Evolutionary conservation across 2,329 filamentous ascomycete genomes (phyloP), one percentile per base, ranked within the genome.

Genomic region (Teratosphaeriaceae sp.): DNA sequence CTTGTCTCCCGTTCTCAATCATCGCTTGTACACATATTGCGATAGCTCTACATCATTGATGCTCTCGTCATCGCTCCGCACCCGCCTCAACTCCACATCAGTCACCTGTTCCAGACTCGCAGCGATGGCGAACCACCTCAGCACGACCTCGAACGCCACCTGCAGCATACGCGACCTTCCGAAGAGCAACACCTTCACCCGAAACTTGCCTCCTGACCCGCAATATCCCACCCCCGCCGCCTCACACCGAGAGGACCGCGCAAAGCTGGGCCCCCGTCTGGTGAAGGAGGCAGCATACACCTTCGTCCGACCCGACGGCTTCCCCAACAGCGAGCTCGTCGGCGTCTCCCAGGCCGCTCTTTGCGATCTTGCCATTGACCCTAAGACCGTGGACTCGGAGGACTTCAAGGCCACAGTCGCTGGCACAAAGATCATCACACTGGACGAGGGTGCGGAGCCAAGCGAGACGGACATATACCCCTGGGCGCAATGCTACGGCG

Each of bases 401-500:
- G 82, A 86, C 9, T 96, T 97, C 62, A 76, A 78, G 48, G 74
- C 84, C 46, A 73, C 88, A 1, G 84, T 94, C 5, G 80, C 85
- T 0, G 92, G 92, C 2, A 94, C 92, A 61, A 82, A 80, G 58
- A 75, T 96, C 12, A 78, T 85, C 43, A 90, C 88, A 38, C 85
- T 84, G 78, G 77, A 88, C 50, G 77, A 84, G 45, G 75, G 80
- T 4, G 54, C 63, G 22, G 55, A 57, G 35, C 56, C 60, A 18
- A 75, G 84, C 48, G 75, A 82, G 47, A 69, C 79, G 45, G 84
- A 85, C 16, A 80, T 92, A 33, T 98, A 98, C 62, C 90, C 92
- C 0, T 98, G 92, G 92, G 89, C 92, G 23, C 92, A 98, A 67
- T 97, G 92, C 68, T 98, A 98, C 63, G 92, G 92, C 44, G 90